Evolutionary conservation across 768 basidiomycete genomes (phyloP), one percentile per base, ranked within the genome.

Genomic region (Lactarius hengduanensis): DNA sequence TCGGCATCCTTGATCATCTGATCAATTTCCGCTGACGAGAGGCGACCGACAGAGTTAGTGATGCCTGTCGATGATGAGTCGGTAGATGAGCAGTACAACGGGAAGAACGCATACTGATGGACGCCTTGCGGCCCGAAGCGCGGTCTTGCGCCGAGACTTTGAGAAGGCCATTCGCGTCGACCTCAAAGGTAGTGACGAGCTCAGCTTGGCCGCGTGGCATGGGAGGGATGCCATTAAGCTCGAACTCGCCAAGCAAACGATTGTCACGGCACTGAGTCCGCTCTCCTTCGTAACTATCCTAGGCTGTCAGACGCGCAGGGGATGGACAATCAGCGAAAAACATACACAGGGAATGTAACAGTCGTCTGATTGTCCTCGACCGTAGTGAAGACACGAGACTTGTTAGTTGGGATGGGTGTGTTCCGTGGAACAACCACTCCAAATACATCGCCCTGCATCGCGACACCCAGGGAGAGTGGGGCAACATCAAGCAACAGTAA

Each of bases 341-440:
- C 86, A 75, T 81, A 90, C 87, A 99, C 97, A 73, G 97, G 97
- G 94, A 98, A 99, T 71, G 96, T 98, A 81, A 99, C 97, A 68
- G 93, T 96, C 69, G 97, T 99, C 82, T 98, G 97, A 85, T 98
- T 99, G 85, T 99, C 97, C 86, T 99, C 97, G 70, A 99, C 97
- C 62, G 97, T 99, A 72, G 97, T 99, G 86, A 99, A 99, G 59
- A 92, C 92, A 76, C 97, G 86, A 45, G 94, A 96, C 83, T 98
- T 99, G 88, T 96, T 98, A 77, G 96, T 95, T 64, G 97, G 97
- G 79, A 99, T 98, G 74, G 96, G 94, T 71, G 97, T 98, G 85
- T 99, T 99, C 73, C 97, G 92, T 76, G 96, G 96, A 73, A 99
- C 95, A 75, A 99, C 97, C 69, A 98, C 91, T 83, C 97, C 97